These are phyloP conservation scores for Cyberlindnera xishuangbannaensis DNA, from an alignment of 805 yeast species.

Conservation along the genomic window DNA sequence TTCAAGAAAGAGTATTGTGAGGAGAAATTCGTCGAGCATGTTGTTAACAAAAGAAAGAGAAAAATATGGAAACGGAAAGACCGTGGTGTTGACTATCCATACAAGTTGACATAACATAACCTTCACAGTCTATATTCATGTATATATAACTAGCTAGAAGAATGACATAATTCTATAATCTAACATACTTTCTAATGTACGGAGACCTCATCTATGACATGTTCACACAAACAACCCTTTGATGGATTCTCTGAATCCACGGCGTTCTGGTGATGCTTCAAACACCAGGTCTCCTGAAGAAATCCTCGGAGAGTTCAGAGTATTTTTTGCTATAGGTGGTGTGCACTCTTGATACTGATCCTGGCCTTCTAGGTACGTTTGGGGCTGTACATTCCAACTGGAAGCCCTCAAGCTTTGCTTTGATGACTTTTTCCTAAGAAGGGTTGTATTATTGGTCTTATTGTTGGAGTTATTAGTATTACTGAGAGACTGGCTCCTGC, in stretches of 20 bases:
- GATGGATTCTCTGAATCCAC: slow-evolving; percentile 5
- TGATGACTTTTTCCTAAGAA: slow-evolving; percentile 3
- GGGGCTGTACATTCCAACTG: slow-evolving; percentile 1
- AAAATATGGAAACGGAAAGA: slow-evolving; percentile 90
- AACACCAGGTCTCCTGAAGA: slow-evolving; percentile 7
- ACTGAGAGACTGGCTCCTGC: too few species aligned
- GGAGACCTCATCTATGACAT: not conserved
- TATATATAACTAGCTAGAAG: too few species aligned
- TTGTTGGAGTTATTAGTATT: too few species aligned
- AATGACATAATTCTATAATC: not conserved
- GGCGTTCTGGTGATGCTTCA: slow-evolving; percentile 6
- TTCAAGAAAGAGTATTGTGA: slow-evolving; percentile 67
- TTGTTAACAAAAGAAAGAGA: slow-evolving; percentile 75
- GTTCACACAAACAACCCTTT: slow-evolving; percentile 3
- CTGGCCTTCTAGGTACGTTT: too few species aligned
- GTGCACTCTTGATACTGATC: too few species aligned
- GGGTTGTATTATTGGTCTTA: too few species aligned
- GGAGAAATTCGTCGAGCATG: slow-evolving; percentile 81
- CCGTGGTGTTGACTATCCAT: slow-evolving; percentile 81
- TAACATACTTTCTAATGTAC: not conserved
- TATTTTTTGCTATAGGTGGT: not conserved
- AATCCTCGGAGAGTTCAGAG: not conserved
- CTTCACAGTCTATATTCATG: not conserved
- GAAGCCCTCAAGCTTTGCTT: slow-evolving; percentile 5
- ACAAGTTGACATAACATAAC: slow-evolving; percentile 38